These are phyloP conservation scores for Euptelea pleiosperma DNA, from an alignment of 164 flowering plant species.

Conservation along the genomic window DNA sequence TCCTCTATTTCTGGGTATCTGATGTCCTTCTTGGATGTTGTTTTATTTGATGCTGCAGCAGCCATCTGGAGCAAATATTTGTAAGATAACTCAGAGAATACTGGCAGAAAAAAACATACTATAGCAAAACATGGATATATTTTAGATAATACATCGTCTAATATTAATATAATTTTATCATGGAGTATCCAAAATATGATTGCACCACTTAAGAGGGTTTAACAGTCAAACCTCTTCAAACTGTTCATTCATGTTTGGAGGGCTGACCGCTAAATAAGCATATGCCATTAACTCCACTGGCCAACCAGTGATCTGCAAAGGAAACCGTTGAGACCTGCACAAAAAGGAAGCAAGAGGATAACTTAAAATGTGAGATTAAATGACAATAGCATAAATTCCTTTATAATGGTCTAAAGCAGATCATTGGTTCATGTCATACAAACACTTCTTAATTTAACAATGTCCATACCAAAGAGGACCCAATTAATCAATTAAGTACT, in stretches of 20 bases:
- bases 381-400: background rate
- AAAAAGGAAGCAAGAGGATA: constrained; percentile 1
- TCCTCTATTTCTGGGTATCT: constrained; percentile 81
- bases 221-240: constrained; percentile 70
- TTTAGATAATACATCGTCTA: too few relatives aligned
- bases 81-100: background rate
- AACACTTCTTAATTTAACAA: too few relatives aligned
- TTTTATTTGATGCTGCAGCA: constrained; percentile 75
- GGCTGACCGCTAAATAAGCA: constrained; percentile 85
- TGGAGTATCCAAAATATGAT: too few relatives aligned
- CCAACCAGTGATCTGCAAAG: constrained; percentile 86
- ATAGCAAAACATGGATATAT: background rate
- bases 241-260: constrained; percentile 60
- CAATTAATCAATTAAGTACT: constrained; percentile 21
- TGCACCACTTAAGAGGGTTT: background rate
- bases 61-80: constrained; percentile 62
- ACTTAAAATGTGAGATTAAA: too few relatives aligned
- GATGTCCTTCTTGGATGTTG: constrained; percentile 49
- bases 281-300: constrained; percentile 89
- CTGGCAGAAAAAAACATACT: background rate
- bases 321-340: constrained; percentile 67
- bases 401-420: too few relatives aligned
- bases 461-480: background rate
- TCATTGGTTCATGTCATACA: too few relatives aligned
- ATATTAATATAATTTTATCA: too few relatives aligned